Base-by-base conservation (phyloP, 1,284 basidiomycete species). In the Ceratobasidium sp. region DNA sequence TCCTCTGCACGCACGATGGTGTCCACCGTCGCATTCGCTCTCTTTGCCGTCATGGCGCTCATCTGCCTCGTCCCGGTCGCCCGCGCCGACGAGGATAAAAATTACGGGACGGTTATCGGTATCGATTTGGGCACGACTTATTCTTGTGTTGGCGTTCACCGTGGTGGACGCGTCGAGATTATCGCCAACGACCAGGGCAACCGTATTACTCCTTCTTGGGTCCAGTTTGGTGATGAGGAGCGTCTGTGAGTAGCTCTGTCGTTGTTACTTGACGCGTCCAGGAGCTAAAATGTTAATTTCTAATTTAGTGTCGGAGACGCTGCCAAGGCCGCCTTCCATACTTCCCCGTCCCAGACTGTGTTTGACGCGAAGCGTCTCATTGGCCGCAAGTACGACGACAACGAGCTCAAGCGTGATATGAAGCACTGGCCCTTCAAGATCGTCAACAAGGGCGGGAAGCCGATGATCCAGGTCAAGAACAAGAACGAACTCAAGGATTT, bases 331-430 rank as follows among this genome's bases (percentile, higher is more conserved):
- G 2, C 33, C 33, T 4, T 4, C 33, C 33, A 33, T 4, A 33
- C 33, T 4, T 33, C 33, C 33, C 33, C 33, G 33, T 33, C 33
- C 33, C 33, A 33, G 33, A 33, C 96, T 82, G 95, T 97, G 85
- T 97, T 97, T 86, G 96, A 97, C 85, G 96, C 95, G 81, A 97
- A 96, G 90, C 97, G 97, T 87, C 92, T 99, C 83, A 99, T 99
- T 84, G 97, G 97, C 85, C 94, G 97, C 33, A 33, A 33, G 33
- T 33, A 2, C 33, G 33, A 33, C 4, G 33, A 33, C 33, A 4
- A 1, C 33, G 33, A 33, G 4, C 2, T 33, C 33, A 1, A 33
- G 33, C 96, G 98, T 61, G 94, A 96, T 84, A 89, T 93, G 82
- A 96, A 94, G 88, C 94, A 96, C 87, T 96, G 93, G 88, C 95